Percentiles rank a stretch among this genome's conserved stretches.
Conservation (phyloP, 305 asterid species). For the Fraxinus sp. region DNA sequence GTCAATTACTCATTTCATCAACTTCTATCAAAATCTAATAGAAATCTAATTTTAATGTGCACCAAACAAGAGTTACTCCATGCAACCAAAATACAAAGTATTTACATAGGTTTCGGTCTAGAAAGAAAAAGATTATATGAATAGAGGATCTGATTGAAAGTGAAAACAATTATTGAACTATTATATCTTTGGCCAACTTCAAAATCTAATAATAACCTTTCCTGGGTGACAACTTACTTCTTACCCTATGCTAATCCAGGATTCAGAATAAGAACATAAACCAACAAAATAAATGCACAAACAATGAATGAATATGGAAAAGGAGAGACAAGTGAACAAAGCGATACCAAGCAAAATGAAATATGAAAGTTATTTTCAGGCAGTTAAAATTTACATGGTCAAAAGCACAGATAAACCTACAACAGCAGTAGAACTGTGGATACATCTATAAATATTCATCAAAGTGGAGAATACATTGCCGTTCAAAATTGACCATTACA, state of each 20-base stretch:
- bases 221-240: background rate
- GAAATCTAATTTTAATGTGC: background rate
- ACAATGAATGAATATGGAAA: background rate
- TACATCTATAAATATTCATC: background rate
- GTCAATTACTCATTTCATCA: background rate
- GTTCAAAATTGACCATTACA: background rate
- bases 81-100: background rate
- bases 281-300: background rate
- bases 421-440: background rate
- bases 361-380: background rate
- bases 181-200: background rate
- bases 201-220: background rate
- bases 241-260: background rate
- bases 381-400: background rate
- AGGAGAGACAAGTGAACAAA: background rate
- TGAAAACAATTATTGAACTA: background rate
- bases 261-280: background rate
- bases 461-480: background rate
- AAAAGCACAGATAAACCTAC: background rate
- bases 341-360: background rate
- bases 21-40: background rate
- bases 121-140: background rate
- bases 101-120: background rate
- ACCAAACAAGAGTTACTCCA: background rate
- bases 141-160: background rate